A percentile compares a stretch with the other conserved stretches of the same genome.
phyloP scores from a whole-genome alignment of 2,329 filamentous ascomycete genomes.

The Juglanconis sp. region DNA sequence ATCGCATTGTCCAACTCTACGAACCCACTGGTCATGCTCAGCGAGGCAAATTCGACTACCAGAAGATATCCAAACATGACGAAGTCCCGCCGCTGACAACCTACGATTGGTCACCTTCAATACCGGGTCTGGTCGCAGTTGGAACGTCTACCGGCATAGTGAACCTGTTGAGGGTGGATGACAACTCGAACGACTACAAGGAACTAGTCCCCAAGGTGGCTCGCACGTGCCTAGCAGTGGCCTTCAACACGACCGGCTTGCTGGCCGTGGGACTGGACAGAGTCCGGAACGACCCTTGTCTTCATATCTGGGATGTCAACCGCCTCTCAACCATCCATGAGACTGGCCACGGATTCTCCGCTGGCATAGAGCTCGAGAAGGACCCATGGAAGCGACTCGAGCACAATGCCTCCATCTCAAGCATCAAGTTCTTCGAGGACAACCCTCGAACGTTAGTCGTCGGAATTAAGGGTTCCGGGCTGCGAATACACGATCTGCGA shows the following conservation, averaged over 20 bases:
- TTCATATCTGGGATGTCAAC: slow-evolving; percentile 80
- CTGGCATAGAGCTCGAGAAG: slow-evolving; percentile 46
- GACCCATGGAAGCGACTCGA: slow-evolving; percentile 59
- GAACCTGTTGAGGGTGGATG: slow-evolving; percentile 69
- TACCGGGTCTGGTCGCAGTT: slow-evolving; percentile 67
- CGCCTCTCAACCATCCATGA: slow-evolving; percentile 51
- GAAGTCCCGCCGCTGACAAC: slow-evolving; percentile 62
- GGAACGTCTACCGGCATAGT: slow-evolving; percentile 74
- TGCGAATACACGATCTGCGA: slow-evolving; percentile 75
- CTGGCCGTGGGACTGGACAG: slow-evolving; percentile 77
- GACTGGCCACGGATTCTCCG: slow-evolving; percentile 44
- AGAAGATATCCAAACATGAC: slow-evolving; percentile 56
- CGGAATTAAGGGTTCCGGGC: slow-evolving; percentile 70
- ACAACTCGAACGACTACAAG: slow-evolving; percentile 61
- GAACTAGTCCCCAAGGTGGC: slow-evolving; percentile 72
- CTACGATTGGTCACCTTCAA: slow-evolving; percentile 63
- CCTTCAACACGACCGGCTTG: slow-evolving; percentile 69
- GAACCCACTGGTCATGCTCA: slow-evolving; percentile 59
- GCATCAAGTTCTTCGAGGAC: slow-evolving; percentile 77
- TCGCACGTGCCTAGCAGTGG: slow-evolving; percentile 76
- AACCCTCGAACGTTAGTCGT: slow-evolving; percentile 72
- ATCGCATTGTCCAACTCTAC: slow-evolving; percentile 61
- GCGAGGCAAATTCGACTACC: slow-evolving; percentile 54
- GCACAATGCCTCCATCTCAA: slow-evolving; percentile 72
- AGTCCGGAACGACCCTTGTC: slow-evolving; percentile 75